Evolutionary conservation across 805 yeast genomes (phyloP).

Genomic region (Candida pseudofarinosa): DNA sequence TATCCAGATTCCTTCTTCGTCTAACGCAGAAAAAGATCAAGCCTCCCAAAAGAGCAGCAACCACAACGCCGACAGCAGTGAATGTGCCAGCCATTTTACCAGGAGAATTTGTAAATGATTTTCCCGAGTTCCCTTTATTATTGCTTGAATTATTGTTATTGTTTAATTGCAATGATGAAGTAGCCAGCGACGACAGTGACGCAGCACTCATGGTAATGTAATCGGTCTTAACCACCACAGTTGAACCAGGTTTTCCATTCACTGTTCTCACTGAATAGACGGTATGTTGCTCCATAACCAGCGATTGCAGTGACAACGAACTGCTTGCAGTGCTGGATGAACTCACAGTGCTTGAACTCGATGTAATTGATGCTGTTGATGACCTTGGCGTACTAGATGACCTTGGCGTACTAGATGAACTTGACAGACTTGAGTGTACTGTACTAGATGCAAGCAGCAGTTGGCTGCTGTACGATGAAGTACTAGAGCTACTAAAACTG

Average conservation of each 20-base stretch:
- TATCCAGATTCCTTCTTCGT: conserved; percentile 17
- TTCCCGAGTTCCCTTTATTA: conserved; percentile 3
- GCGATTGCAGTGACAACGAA: conserved; percentile 13
- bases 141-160: neutral
- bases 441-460: neutral
- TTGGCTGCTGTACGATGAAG: neutral
- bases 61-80: conserved; percentile 70
- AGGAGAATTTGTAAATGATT: conserved; percentile 57
- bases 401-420: neutral
- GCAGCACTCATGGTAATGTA: conserved; percentile 10
- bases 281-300: conserved; percentile 9
- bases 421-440: neutral
- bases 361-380: conserved; percentile 14
- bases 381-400: conserved; percentile 6
- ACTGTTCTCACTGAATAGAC: conserved; percentile 14
- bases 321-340: conserved; percentile 16
- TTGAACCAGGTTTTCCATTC: conserved; percentile 9
- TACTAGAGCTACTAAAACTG: neutral
- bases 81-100: conserved; percentile 88
- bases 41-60: conserved; percentile 38
- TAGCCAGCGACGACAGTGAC: conserved; percentile 1
- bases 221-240: conserved; percentile 11
- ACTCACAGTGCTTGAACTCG: conserved; percentile 14
- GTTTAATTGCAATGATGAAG: conserved; percentile 3
- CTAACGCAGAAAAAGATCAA: conserved; percentile 39